These are phyloP conservation scores for Neonectria magnoliae DNA, from an alignment of 2,329 filamentous ascomycete genomes.

Conservation along the genomic window DNA sequence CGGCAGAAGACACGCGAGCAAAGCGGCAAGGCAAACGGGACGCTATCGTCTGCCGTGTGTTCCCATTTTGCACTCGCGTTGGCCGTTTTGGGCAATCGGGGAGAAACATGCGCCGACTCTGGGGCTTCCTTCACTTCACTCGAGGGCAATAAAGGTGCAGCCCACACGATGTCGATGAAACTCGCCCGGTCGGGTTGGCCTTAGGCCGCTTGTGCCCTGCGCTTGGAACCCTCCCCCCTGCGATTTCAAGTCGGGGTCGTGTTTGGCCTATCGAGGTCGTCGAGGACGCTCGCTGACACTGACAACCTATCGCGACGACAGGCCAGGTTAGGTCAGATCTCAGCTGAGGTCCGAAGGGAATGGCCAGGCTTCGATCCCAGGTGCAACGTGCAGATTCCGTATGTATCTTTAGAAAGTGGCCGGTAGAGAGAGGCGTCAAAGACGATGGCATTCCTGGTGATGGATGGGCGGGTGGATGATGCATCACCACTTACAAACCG, in stretches of 20 bases:
- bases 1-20: conserved; percentile 15
- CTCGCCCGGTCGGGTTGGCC: conserved; percentile 19
- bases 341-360: conserved; percentile 17
- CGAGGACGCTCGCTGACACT: too few species aligned
- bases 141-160: conserved; percentile 31
- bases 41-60: conserved; percentile 9
- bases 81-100: conserved; percentile 6
- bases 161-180: conserved; percentile 34
- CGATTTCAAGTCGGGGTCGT: conserved; percentile 3
- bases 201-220: conserved; percentile 13
- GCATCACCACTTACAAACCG: not conserved
- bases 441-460: conserved; percentile 1
- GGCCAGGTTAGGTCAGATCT: conserved; percentile 31
- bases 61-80: not conserved
- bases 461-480: not conserved
- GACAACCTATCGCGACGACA: conserved; percentile 26
- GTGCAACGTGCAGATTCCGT: not conserved
- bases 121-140: conserved; percentile 3
- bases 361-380: not conserved
- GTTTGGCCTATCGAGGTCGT: conserved; percentile 1
- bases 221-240: conserved; percentile 10
- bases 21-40: conserved; percentile 2
- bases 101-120: conserved; percentile 8
- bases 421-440: not conserved
- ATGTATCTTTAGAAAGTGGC: not conserved